Evolutionary conservation across 306 rosid genomes (phyloP).

Genomic region (Vicia villosa): DNA sequence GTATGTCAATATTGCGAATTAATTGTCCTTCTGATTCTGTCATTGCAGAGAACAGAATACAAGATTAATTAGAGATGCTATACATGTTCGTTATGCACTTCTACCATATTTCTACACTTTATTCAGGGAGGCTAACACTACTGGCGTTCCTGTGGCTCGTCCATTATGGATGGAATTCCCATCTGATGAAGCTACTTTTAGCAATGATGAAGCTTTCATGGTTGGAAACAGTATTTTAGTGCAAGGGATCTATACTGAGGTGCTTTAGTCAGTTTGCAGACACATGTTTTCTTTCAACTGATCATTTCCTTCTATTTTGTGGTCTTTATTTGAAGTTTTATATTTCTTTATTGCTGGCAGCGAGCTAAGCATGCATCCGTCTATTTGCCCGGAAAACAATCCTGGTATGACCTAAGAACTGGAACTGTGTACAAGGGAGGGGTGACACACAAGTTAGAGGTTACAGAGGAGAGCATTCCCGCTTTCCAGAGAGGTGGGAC

Average conservation of each 20-base stretch:
- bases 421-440: constrained; percentile 81
- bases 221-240: constrained; percentile 89
- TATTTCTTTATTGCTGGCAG: constrained; percentile 46
- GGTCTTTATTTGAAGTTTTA: constrained; percentile 15
- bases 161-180: constrained; percentile 99
- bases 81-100: constrained; percentile 79
- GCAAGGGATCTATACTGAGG: constrained; percentile 92
- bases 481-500: constrained; percentile 93
- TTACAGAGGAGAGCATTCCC: constrained; percentile 80
- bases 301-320: constrained; percentile 21
- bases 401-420: constrained; percentile 85
- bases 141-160: constrained; percentile 85
- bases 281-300: constrained; percentile 24
- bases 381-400: constrained; percentile 84
- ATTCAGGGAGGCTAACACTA: constrained; percentile 85
- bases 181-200: constrained; percentile 84
- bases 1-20: constrained; percentile 28
- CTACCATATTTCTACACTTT: constrained; percentile 92
- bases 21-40: constrained; percentile 35
- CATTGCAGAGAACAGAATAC: constrained; percentile 77
- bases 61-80: constrained; percentile 76
- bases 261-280: constrained; percentile 40
- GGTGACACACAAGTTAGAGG: constrained; percentile 64
- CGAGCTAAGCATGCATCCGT: constrained; percentile 72
- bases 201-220: constrained; percentile 94